Evolutionary conservation across 345 rosid genomes (phyloP), one percentile per base, ranked within the genome.

Genomic region (Pugionium dolabratum): DNA sequence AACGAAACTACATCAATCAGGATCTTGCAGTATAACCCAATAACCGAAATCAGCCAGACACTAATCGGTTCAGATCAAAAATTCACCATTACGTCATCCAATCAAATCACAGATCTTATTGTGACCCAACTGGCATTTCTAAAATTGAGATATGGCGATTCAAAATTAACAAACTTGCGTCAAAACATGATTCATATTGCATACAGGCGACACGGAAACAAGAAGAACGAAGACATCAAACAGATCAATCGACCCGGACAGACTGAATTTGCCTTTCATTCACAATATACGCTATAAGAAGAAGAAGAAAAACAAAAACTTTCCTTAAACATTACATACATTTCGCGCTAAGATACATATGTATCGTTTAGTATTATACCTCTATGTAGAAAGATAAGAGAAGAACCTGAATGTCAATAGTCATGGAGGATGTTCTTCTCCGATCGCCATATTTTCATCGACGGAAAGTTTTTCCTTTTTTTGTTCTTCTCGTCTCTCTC

Each of bases 381-480:
- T 54, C 37, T 52, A 71, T 31, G 48, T 4, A 42, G 35, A 59
- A 55, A 65, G 57, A 25, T 53, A 31, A 67, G 44, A 54, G 71
- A 67, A 67, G 71, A 56, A 79, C 81, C 83, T 66, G 28, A 51
- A 59, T 41, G 70, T 66, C 70, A 76, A 52, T 35, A 74, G 60
- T 78, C 67, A 63, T 62, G 76, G 76, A 82, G 81, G 79, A 49
- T 79, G 50, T 75, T 68, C 79, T 80, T 80, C 82, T 79, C 83
- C 80, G 61, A 74, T 67, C 77, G 40, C 64, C 77, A 74, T 76
- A 78, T 60, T 79, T 79, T 69, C 83, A 72, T 60, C 67, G 66
- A 48, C 61, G 48, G 9, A 47, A 56, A 62, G 67, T 33, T 73
- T 31, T 66, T 18, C 62, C 70, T 65, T 68, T 76, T 70, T 79